These are phyloP conservation scores for Suhomyces bribrorum DNA, from an alignment of 1,139 yeast species.

Conservation along the genomic window DNA sequence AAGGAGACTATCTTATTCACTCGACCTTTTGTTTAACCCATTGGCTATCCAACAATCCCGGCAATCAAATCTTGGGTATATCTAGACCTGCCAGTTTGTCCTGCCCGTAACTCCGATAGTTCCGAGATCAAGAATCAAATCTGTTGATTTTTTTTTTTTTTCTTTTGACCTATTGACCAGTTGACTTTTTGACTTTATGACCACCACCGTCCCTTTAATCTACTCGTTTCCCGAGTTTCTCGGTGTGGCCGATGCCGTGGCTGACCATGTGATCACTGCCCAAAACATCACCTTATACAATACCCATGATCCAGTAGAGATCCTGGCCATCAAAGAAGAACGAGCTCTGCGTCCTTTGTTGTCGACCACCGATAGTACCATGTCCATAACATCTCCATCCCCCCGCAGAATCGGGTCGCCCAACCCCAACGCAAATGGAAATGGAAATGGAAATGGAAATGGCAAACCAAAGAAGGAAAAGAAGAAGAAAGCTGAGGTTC, in stretches of 20 bases:
- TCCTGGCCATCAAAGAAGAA: constrained; percentile 29
- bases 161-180: neutral
- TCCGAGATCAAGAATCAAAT: constrained; percentile 2
- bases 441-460: constrained; percentile 8
- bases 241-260: constrained; percentile 94
- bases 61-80: too few species aligned
- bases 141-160: neutral
- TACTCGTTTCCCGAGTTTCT: constrained; percentile 87
- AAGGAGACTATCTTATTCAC: neutral
- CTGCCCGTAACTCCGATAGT: neutral
- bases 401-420: constrained; percentile 6
- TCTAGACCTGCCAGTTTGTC: too few species aligned
- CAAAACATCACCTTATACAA: constrained; percentile 70
- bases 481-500: constrained; percentile 51
- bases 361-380: constrained; percentile 16
- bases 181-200: constrained; percentile 49
- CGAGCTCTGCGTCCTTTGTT: constrained; percentile 23
- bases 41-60: too few species aligned
- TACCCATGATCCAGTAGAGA: constrained; percentile 42
- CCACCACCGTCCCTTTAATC: constrained; percentile 88
- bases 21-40: too few species aligned
- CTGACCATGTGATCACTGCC: constrained; percentile 79
- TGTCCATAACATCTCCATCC: constrained; percentile 9
- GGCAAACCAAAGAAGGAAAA: constrained; percentile 30
- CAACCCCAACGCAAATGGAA: too few species aligned